These are phyloP conservation scores for Exophiala oligosperma DNA, from an alignment of 2,329 filamentous ascomycete genomes.

Conservation along the genomic window DNA sequence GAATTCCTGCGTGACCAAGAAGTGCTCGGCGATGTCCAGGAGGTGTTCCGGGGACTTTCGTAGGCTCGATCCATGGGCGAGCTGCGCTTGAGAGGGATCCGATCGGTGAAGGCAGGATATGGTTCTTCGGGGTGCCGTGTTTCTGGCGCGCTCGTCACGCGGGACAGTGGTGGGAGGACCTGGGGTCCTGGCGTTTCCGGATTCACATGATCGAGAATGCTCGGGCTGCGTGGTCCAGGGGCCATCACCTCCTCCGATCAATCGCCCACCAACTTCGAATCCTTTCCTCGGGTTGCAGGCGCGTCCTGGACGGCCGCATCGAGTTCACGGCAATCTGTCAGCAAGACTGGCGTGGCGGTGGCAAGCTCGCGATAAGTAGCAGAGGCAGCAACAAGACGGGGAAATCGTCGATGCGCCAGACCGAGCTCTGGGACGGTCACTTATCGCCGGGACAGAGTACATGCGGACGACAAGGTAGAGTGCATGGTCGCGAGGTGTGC, in stretches of 20 bases:
- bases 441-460: conserved; percentile 9
- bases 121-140: conserved; percentile 7
- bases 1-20: conserved; percentile 5
- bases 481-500: conserved; percentile 20
- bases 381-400: not conserved
- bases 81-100: conserved; percentile 18
- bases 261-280: conserved; percentile 15
- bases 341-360: conserved; percentile 2
- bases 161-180: conserved; percentile 12
- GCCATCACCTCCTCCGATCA: conserved; percentile 19
- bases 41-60: conserved; percentile 3
- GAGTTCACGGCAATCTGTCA: conserved; percentile 5
- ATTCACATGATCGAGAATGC: conserved; percentile 17
- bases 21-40: conserved; percentile 7
- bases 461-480: conserved; percentile 11
- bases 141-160: conserved; percentile 24
- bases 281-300: conserved; percentile 11
- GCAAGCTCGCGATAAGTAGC: conserved; percentile 9
- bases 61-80: conserved; percentile 12
- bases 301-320: conserved; percentile 21
- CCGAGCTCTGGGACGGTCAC: conserved; percentile 1
- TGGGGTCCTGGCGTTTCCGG: conserved; percentile 9
- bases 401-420: no score
- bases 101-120: conserved; percentile 6
- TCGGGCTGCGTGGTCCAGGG: conserved; percentile 3